Base-by-base conservation (phyloP, 805 yeast species). In the Blastobotrys peoriensis region DNA sequence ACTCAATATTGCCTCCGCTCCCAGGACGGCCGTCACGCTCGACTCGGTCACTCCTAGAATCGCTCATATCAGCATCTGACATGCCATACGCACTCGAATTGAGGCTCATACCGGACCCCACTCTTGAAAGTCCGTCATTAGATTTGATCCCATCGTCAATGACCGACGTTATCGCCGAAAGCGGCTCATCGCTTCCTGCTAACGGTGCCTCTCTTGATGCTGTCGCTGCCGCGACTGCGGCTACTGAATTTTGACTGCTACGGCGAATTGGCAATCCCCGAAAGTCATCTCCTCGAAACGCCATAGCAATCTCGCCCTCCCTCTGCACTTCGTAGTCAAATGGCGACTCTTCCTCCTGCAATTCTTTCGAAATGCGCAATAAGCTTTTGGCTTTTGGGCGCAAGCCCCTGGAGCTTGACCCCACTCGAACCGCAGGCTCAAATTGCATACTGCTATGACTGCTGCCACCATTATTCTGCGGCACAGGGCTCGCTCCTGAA, bases 301-400 rank as follows among this genome's bases (percentile, higher is more conserved):
- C 43, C 3, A 48, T 36, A 13, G 60, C 54, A 17, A 56, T 38
- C n/a, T 49, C 57, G 3, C 57, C 54, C 45, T 56, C 60, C 5
- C 45, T 48, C 23, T 46, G 46, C 44, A 56, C 46, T 39, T 56
- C 60, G 23, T 42, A 49, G 18, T 55, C 60, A 16, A 56, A 20
- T 2, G 60, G 60, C 3, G 56, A 38, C 40, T 27, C 5, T 35
- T 56, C 60, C 8, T 53, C 57, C 34, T 47, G 52, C 21, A 56
- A 42, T 4, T 56, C 57, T 18, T 48, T 40, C 6, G 60, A 48
- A 4, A 56, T 50, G 10, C 60, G 48, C 43, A 56, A 34, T 20
- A 56, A 51, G 37, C 43, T 44, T 34, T 53, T 55, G 20, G 37
- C 50, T 35, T 48, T 54, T 6, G 58, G 60, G 35, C 44, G 43